Evolutionary conservation across 768 basidiomycete species (phyloP).

Genomic region (Tulasnella sp.): DNA sequence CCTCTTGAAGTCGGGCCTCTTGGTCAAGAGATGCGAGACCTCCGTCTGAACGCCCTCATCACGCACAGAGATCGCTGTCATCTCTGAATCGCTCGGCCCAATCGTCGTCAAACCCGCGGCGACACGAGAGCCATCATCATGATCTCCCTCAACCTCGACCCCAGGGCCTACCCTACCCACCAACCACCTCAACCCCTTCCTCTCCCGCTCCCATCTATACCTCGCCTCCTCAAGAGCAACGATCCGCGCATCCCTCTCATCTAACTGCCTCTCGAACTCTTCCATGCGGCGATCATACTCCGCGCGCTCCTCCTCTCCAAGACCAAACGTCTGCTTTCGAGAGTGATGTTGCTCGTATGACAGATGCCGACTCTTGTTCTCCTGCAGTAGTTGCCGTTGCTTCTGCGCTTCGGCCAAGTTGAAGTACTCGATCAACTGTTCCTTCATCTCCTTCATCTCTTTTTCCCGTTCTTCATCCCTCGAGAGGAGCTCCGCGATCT

Average conservation of each 20-base stretch:
- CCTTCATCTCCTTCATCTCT: not conserved
- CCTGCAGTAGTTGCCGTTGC: too few relatives aligned
- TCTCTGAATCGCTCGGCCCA: not conserved
- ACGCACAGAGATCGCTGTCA: not conserved
- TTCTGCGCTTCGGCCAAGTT: too few relatives aligned
- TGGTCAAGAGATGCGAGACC: not conserved
- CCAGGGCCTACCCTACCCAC: not conserved
- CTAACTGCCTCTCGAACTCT: conserved; percentile 13
- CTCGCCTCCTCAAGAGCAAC: conserved; percentile 6
- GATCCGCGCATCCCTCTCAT: conserved; percentile 5
- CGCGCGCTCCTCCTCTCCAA: not conserved
- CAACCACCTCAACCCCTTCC: conserved; percentile 12
- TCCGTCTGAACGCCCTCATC: not conserved
- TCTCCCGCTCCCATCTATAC: conserved; percentile 14
- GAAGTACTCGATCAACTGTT: not conserved
- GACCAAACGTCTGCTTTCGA: not conserved
- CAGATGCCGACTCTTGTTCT: too few relatives aligned
- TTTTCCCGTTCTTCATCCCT: not conserved
- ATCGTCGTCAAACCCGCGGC: not conserved
- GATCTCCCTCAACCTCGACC: not conserved
- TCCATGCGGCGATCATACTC: not conserved
- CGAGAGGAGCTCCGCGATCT: not conserved
- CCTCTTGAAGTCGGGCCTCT: not conserved
- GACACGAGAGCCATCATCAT: not conserved
- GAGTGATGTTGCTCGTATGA: not conserved